These are phyloP conservation scores for Alternaria ventricosa DNA, from an alignment of 2,329 filamentous ascomycete species.

Conservation along the genomic window DNA sequence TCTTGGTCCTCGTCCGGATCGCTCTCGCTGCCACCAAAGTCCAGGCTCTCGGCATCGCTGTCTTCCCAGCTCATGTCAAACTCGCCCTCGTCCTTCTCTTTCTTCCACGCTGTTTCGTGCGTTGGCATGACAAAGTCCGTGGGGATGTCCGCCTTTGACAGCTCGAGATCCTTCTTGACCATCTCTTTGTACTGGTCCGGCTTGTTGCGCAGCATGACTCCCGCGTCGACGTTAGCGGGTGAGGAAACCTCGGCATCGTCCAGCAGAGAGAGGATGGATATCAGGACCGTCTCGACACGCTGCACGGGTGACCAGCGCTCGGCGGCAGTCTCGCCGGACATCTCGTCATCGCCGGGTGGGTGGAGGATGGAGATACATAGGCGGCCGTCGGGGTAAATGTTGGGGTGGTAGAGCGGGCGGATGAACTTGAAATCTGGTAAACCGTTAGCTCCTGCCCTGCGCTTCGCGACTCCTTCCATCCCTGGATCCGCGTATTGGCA, in stretches of 20 bases:
- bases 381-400: conserved; percentile 88
- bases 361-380: conserved; percentile 98
- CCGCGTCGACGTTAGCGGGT: conserved; percentile 92
- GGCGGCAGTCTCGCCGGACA: conserved; percentile 86
- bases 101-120: conserved; percentile 65
- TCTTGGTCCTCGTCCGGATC: conserved; percentile 63
- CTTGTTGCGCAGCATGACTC: conserved; percentile 81
- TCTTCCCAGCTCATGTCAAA: conserved; percentile 55
- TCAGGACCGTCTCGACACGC: conserved; percentile 91
- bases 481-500: neutral
- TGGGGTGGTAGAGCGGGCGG: conserved; percentile 84
- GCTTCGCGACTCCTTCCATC: neutral
- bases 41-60: conserved; percentile 61
- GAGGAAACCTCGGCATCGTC: conserved; percentile 94
- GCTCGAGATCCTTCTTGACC: conserved; percentile 73
- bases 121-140: conserved; percentile 82
- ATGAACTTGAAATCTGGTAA: conserved; percentile 78
- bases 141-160: conserved; percentile 81
- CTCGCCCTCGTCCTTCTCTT: conserved; percentile 71
- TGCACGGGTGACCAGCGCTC: conserved; percentile 96
- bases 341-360: conserved; percentile 86
- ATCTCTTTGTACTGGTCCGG: conserved; percentile 71
- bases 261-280: conserved; percentile 87
- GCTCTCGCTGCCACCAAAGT: conserved; percentile 72
- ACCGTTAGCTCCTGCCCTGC: conserved; percentile 10